A percentile compares a stretch with the other conserved stretches of the same genome.
phyloP scores from a whole-genome alignment of 495 filamentous ascomycete species.

The Daldinia concentrica region DNA sequence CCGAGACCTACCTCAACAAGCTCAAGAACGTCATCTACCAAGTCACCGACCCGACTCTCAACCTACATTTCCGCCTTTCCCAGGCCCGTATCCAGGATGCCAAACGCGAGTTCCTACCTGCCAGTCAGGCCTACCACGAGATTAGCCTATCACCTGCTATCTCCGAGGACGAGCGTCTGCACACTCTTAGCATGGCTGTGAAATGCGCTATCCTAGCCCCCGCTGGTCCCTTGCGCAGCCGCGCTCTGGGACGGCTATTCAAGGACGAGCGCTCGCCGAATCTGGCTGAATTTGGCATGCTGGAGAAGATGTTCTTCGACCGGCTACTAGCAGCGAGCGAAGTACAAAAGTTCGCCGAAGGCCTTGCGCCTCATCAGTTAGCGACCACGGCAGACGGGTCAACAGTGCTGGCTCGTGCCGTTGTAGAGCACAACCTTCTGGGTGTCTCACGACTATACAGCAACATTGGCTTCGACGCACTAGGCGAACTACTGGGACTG shows the following conservation, averaged over 20 bases:
- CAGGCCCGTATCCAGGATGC: constrained; percentile 94
- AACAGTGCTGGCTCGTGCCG: constrained; percentile 92
- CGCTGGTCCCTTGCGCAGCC: constrained; percentile 84
- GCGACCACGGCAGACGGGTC: constrained; percentile 87
- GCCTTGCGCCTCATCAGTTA: constrained; percentile 85
- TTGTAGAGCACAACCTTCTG: constrained; percentile 94
- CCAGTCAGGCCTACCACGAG: constrained; percentile 84
- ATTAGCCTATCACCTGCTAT: constrained; percentile 79
- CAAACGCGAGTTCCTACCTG: constrained; percentile 89
- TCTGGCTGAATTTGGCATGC: constrained; percentile 82
- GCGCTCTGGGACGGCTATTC: constrained; percentile 82
- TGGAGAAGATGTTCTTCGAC: constrained; percentile 98
- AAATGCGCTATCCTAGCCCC: constrained; percentile 94
- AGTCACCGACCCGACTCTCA: constrained; percentile 72
- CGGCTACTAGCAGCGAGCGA: constrained; percentile 81
- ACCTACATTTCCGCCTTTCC: constrained; percentile 86
- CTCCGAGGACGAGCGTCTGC: constrained; percentile 82
- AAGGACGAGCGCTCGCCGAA: constrained; percentile 87
- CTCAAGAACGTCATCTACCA: constrained; percentile 90
- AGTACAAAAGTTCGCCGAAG: constrained; percentile 83
- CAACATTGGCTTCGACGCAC: constrained; percentile 83
- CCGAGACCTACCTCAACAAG: constrained; percentile 88
- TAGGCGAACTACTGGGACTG: constrained; percentile 80
- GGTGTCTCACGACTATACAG: constrained; percentile 85
- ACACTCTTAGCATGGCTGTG: constrained; percentile 87